A percentile compares a stretch with the other conserved stretches of the same genome.
Evolutionary conservation across 768 basidiomycete genomes (phyloP).

Genomic region (Leccinum boreale): DNA sequence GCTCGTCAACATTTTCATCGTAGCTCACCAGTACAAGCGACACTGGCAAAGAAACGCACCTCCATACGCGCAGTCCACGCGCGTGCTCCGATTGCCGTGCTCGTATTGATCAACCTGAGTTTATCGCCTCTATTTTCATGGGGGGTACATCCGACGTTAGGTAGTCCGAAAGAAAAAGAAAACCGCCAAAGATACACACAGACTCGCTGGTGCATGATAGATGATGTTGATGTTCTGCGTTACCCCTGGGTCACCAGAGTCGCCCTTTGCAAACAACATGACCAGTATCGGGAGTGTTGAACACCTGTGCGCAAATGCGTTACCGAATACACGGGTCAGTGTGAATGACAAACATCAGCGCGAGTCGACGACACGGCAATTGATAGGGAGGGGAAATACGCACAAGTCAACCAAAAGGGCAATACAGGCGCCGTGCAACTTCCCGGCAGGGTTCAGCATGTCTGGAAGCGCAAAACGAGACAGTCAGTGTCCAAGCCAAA

Average conservation of each 20-base stretch:
- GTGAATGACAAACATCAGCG: no score
- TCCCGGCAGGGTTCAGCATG: constrained; percentile 39
- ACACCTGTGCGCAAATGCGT: constrained; percentile 30
- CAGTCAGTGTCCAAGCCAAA: no score
- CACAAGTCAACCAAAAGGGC: constrained; percentile 48
- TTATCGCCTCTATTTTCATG: constrained; percentile 37
- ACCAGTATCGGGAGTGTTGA: constrained; percentile 38
- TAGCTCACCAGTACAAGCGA: neutral
- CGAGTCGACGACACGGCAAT: no score
- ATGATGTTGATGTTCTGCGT: constrained; percentile 44
- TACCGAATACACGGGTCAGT: no score
- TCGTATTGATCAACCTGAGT: constrained; percentile 41
- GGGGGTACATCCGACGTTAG: neutral
- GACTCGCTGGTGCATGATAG: constrained; percentile 41
- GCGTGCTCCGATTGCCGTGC: constrained; percentile 30
- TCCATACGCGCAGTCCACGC: constrained; percentile 36
- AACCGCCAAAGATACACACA: constrained; percentile 27
- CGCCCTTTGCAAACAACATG: constrained; percentile 32
- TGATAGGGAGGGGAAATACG: neutral
- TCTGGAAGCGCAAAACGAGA: constrained; percentile 28
- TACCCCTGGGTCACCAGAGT: constrained; percentile 31
- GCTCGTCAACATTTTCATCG: neutral
- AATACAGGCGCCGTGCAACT: constrained; percentile 41
- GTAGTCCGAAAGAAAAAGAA: neutral
- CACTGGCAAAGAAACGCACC: constrained; percentile 22